A percentile compares a stretch with the other conserved stretches of the same genome.
These are phyloP conservation scores for Quercus lobata DNA, from an alignment of 331 rosid genomes.

Conservation along the genomic window DNA sequence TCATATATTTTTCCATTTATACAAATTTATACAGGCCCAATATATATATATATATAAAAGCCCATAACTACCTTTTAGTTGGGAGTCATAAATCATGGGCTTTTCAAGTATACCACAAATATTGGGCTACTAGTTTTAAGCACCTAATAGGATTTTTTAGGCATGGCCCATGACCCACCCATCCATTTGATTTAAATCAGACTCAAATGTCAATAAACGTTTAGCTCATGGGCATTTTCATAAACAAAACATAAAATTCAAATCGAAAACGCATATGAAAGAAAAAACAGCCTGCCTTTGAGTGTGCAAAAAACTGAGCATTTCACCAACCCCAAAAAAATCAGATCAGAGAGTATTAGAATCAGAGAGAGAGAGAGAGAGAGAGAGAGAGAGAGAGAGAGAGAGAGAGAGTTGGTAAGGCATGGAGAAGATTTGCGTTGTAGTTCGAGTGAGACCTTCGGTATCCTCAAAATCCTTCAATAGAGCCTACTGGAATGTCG, in stretches of 20 bases:
- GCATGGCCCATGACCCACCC: background rate
- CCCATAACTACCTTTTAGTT: no score
- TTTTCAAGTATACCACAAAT: no score
- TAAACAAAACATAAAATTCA: conserved; percentile 19
- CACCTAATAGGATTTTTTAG: background rate
- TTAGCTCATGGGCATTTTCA: conserved; percentile 17
- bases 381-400: no score
- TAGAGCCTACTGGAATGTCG: conserved; percentile 70
- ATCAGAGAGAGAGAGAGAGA: background rate
- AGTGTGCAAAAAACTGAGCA: background rate
- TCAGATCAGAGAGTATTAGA: background rate
- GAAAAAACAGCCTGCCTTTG: conserved; percentile 27
- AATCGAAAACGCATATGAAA: background rate
- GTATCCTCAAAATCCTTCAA: conserved; percentile 35
- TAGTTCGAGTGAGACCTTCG: conserved; percentile 70
- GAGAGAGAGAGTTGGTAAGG: background rate
- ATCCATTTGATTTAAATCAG: background rate
- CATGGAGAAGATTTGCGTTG: conserved; percentile 91
- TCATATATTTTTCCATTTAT: no score
- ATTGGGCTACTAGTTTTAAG: no score
- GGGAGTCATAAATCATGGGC: no score
- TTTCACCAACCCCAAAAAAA: no score
- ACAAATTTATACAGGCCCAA: no score
- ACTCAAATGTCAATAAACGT: background rate
- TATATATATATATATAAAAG: no score